Evolutionary conservation across 2,329 filamentous ascomycete species (phyloP), one percentile per base, ranked within the genome.

Genomic region (Alternaria sp.): DNA sequence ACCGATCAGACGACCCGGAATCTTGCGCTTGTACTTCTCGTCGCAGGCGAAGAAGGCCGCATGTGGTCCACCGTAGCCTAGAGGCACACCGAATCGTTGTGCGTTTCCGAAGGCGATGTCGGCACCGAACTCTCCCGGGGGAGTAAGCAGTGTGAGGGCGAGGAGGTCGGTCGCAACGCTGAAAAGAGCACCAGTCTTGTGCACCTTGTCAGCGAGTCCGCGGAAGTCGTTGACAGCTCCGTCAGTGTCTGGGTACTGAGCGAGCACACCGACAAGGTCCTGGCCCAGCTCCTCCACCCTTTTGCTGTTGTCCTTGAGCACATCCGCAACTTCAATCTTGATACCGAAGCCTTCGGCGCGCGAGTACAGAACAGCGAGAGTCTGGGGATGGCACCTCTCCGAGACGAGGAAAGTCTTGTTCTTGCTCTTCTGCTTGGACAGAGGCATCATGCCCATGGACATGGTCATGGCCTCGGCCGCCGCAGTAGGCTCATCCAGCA

Each of bases 381-480:
- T 97, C 81, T 96, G 92, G 4, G 93, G 91, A 79, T 97, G 93
- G 70, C 93, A 89, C 9, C 90, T 85, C 69, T 92, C 86, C 6
- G 93, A 96, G 5, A 97, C 92, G 11, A 97, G 87, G 77, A 90
- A 97, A 0, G 90, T 90, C 85, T 94, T 97, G 69, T 89, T 90
- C 23, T 86, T 82, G 59, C 89, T 87, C 84, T 92, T 96, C 67
- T 91, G 89, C 70, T 91, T 89, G 4, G 90, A 86, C 5, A 86
- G 74, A 1, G 94, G 86, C 44, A 97, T 85, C 21, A 88, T 87
- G 74, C 93, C 93, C 81, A 97, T 82, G 0, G 93, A 95, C 80
- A 98, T 86, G 13, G 93, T 97, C 94, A 98, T 96, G 67, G 95
- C 95, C 83, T 98, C 95, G 26, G 94, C 93, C 13, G 93, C 95